Percentiles rank a stretch among this genome's conserved stretches.
phyloP scores from a whole-genome alignment of 768 basidiomycete species.

The Mycena pura region DNA sequence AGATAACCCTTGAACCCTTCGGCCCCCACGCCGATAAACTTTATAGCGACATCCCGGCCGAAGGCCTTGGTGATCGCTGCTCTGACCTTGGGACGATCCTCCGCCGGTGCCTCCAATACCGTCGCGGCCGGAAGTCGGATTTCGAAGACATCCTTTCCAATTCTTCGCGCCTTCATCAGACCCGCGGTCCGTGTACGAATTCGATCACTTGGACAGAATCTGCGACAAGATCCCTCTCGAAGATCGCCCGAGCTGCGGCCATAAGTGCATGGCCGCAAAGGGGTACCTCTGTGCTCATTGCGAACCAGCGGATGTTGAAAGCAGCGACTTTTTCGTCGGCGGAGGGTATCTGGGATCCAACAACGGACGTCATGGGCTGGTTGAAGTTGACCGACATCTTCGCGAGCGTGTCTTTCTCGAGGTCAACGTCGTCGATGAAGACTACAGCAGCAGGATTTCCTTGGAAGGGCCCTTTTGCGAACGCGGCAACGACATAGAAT shows the following conservation, averaged over 20 bases:
- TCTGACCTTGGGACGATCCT: slow-evolving; percentile 39
- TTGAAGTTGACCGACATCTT: slow-evolving; percentile 50
- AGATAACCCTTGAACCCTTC: slow-evolving; percentile 43
- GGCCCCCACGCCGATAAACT: slow-evolving; percentile 45
- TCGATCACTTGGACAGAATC: slow-evolving; percentile 39
- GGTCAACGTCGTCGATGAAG: slow-evolving; percentile 42
- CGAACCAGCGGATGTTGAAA: slow-evolving; percentile 48
- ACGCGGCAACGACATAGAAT: slow-evolving; percentile 50
- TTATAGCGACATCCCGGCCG: slow-evolving; percentile 44
- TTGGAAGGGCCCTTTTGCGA: slow-evolving; percentile 46
- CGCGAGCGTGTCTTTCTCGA: slow-evolving; percentile 34
- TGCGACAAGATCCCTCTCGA: slow-evolving; percentile 36
- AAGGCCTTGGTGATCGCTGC: slow-evolving; percentile 44
- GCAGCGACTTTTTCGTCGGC: slow-evolving; percentile 34
- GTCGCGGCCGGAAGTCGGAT: slow-evolving; percentile 43
- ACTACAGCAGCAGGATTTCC: slow-evolving; percentile 55
- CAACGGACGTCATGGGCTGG: slow-evolving; percentile 50
- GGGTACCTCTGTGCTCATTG: slow-evolving; percentile 35
- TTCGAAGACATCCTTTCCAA: slow-evolving; percentile 42
- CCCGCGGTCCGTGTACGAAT: slow-evolving; percentile 37
- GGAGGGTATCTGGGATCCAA: slow-evolving; percentile 34
- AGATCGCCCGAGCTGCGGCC: slow-evolving; percentile 50
- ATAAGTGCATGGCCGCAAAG: slow-evolving; percentile 41
- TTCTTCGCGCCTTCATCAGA: slow-evolving; percentile 37
- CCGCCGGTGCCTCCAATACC: slow-evolving; percentile 33